Evolutionary conservation across 176 grass and related monocot genomes (phyloP), one percentile per base, ranked within the genome.

Genomic region (Ensete glaucum): DNA sequence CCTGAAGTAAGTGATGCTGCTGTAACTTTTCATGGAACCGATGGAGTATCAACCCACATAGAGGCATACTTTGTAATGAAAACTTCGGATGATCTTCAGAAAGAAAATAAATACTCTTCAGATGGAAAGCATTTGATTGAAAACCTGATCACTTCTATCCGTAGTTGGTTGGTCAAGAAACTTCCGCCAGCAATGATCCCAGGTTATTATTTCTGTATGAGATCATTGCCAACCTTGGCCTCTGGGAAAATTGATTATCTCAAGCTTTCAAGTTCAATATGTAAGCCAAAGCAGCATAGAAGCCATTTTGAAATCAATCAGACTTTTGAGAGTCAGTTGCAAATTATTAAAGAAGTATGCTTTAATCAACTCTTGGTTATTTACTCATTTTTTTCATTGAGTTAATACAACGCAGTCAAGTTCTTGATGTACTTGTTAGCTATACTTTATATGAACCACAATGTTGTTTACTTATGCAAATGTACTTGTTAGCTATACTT

Each of bases 181-280:
- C 72, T 97, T 83, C 74, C 81, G 66, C 83, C 78, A 21, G 79
- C 75, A 63, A 97, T 97, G 93, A 71, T 90, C 62, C 93, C 90
- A 78, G 87, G 84, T 11, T 72, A 75, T 88, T 88, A 85, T 79
- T 62, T 87, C 70, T 53, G 29, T 9, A 34, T 87, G 48, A 56
- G 90, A 53, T 89, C 86, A 65, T 80, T 97, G 29, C 90, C 93
- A 74, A 68, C 83, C 60, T 89, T 82, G 76, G 82, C 60, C 49
- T 92, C 93, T 54, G 90, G 93, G 81, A 97, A 97, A 79, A 81
- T 90, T 81, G 85, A 97, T 77, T 92, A 90, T 83, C 52, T 27
- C 2, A 86, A 87, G 67, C 79, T 97, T 79, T 83, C 85, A 74
- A 79, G 62, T 64, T 85, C 85, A 65, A 25, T 82, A 2, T 82